Percentiles rank a stretch among this genome's conserved stretches.
Conservation (phyloP, 1,284 basidiomycete genomes). For the Leucoagaricus sp. region DNA sequence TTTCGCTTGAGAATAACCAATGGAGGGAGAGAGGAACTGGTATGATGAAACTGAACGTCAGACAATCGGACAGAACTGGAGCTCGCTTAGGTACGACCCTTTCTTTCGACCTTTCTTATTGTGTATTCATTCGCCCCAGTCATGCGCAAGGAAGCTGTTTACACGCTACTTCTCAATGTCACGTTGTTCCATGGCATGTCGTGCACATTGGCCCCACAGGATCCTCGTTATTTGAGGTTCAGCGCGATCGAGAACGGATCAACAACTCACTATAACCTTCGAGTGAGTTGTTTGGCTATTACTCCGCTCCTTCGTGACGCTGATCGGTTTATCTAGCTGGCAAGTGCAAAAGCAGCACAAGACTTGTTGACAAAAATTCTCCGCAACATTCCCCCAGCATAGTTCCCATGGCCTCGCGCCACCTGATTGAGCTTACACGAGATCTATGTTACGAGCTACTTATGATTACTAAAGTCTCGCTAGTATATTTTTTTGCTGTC, state of each 20-base stretch:
- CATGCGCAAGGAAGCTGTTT: constrained; percentile 94
- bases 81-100: constrained; percentile 69
- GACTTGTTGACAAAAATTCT: constrained; percentile 59
- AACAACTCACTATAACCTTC: constrained; percentile 74
- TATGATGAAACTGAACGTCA: constrained; percentile 79
- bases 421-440: not conserved
- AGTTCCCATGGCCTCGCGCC: not conserved
- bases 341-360: constrained; percentile 61
- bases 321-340: constrained; percentile 40
- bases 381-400: constrained; percentile 47
- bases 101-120: constrained; percentile 17
- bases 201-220: constrained; percentile 69
- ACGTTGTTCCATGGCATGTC: constrained; percentile 87
- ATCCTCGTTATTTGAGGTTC: constrained; percentile 79
- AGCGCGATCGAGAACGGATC: constrained; percentile 71
- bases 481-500: constrained; percentile 13
- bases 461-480: constrained; percentile 13
- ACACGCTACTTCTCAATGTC: constrained; percentile 83
- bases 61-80: constrained; percentile 62
- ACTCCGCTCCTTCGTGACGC: constrained; percentile 7
- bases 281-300: constrained; percentile 48
- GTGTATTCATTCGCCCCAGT: constrained; percentile 47
- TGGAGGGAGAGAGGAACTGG: constrained; percentile 94
- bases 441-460: constrained; percentile 14
- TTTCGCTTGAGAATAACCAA: constrained; percentile 59